phyloP scores from a whole-genome alignment of 371 early-diverging fungal genomes.

The Nematocida parisii region DNA sequence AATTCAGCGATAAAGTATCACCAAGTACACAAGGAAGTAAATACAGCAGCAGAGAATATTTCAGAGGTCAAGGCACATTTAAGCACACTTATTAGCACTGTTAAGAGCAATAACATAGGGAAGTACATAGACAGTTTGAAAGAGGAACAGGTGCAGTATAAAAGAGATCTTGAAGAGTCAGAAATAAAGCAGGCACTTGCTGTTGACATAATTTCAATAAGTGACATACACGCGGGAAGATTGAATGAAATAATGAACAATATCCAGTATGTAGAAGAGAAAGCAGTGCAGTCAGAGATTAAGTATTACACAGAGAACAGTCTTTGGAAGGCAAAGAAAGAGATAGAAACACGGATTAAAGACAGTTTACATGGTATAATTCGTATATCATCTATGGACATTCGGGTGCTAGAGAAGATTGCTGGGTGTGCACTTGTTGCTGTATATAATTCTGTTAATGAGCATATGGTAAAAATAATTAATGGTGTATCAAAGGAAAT shows the following conservation, averaged over 20 bases:
- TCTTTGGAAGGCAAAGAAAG: slow-evolving; percentile 36
- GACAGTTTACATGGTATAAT: not conserved
- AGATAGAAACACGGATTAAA: slow-evolving; percentile 23
- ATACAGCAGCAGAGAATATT: not conserved
- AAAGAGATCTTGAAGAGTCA: slow-evolving; percentile 11
- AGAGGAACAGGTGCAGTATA: not conserved
- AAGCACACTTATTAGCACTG: not conserved
- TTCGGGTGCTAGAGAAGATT: slow-evolving; percentile 6
- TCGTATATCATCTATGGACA: slow-evolving; percentile 5
- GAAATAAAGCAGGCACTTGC: slow-evolving; percentile 36
- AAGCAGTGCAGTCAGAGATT: slow-evolving; percentile 6
- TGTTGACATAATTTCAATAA: slow-evolving; percentile 28
- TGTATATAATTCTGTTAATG: slow-evolving; percentile 21
- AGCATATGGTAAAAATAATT: slow-evolving; percentile 2
- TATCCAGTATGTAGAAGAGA: slow-evolving; percentile 21
- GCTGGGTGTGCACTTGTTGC: slow-evolving; percentile 15
- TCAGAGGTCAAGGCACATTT: slow-evolving; percentile 5
- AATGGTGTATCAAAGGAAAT: slow-evolving; percentile 22
- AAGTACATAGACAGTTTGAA: slow-evolving; percentile 25
- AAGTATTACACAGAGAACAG: slow-evolving; percentile 28
- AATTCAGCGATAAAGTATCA: slow-evolving; percentile 41
- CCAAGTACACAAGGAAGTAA: slow-evolving; percentile 12
- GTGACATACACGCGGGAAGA: slow-evolving; percentile 37
- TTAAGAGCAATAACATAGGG: not conserved
- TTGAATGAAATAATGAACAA: slow-evolving; percentile 16